Evolutionary conservation across 1,284 basidiomycete species (phyloP).

Genomic region (Pascua guehoae): DNA sequence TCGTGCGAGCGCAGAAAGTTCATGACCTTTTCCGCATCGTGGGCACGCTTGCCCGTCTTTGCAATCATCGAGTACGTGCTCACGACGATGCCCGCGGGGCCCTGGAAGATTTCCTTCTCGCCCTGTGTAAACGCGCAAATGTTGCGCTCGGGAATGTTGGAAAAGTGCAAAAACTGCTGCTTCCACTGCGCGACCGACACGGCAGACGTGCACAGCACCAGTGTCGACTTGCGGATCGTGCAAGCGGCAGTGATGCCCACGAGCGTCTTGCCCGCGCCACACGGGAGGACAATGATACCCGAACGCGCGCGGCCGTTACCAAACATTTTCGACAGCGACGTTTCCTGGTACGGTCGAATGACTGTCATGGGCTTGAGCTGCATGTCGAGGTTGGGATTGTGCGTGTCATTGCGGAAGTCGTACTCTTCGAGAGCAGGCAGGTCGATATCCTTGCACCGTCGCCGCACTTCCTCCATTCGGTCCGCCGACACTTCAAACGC

Average conservation of each 20-base stretch:
- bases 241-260: constrained; percentile 99
- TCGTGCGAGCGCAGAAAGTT: constrained; percentile 90
- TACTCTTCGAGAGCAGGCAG: constrained; percentile 97
- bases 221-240: constrained; percentile 97
- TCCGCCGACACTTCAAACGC: constrained; percentile 89
- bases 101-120: constrained; percentile 92
- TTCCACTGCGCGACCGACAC: constrained; percentile 98
- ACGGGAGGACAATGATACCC: constrained; percentile 97
- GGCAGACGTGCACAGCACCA: constrained; percentile 95
- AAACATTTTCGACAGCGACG: constrained; percentile 96
- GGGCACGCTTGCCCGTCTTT: constrained; percentile 90
- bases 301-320: constrained; percentile 96
- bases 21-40: constrained; percentile 99
- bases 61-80: constrained; percentile 99
- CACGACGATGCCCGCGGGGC: constrained; percentile 81
- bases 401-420: constrained; percentile 91
- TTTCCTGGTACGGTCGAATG: constrained; percentile 95
- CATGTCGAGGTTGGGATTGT: constrained; percentile 92
- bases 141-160: constrained; percentile 89
- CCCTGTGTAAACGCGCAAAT: constrained; percentile 94
- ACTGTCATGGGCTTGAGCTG: constrained; percentile 94
- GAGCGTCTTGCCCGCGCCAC: constrained; percentile 97
- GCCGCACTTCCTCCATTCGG: constrained; percentile 90
- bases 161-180: constrained; percentile 95
- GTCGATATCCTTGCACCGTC: constrained; percentile 87